These are phyloP conservation scores for Penicillium taxi DNA, from an alignment of 495 filamentous ascomycete species.

Conservation along the genomic window DNA sequence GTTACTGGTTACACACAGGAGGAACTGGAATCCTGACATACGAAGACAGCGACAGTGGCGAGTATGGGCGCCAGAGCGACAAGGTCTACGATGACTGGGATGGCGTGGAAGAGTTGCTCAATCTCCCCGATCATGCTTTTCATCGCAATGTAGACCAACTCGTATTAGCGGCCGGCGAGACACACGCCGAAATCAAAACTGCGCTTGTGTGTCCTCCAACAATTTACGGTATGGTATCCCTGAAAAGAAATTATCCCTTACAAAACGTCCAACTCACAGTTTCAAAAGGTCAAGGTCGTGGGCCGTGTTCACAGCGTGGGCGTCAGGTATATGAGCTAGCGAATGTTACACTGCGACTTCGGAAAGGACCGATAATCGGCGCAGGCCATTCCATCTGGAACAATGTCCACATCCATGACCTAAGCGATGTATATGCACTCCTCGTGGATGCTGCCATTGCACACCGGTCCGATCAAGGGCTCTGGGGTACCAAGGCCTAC, in stretches of 20 bases:
- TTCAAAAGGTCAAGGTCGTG: conserved; percentile 43
- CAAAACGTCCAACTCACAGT: neutral
- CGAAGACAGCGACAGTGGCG: conserved; percentile 31
- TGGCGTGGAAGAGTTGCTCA: conserved; percentile 40
- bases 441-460: conserved; percentile 56
- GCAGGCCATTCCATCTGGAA: conserved; percentile 57
- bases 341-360: conserved; percentile 44
- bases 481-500: conserved; percentile 64
- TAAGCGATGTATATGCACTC: conserved; percentile 51
- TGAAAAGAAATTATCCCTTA: neutral
- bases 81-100: conserved; percentile 50
- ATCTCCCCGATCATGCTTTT: conserved; percentile 38
- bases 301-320: conserved; percentile 54
- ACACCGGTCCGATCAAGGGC: conserved; percentile 42
- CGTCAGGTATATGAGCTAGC: conserved; percentile 53
- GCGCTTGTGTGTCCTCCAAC: conserved; percentile 65
- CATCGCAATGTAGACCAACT: conserved; percentile 52
- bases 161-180: conserved; percentile 34
- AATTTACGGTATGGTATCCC: conserved; percentile 57
- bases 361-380: conserved; percentile 52
- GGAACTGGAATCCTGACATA: conserved; percentile 49
- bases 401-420: conserved; percentile 60
- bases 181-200: conserved; percentile 40
- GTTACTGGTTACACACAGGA: conserved; percentile 52
- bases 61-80: conserved; percentile 41